These are phyloP conservation scores for Wickerhamiella parazyma DNA, from an alignment of 805 yeast genomes.

Conservation along the genomic window DNA sequence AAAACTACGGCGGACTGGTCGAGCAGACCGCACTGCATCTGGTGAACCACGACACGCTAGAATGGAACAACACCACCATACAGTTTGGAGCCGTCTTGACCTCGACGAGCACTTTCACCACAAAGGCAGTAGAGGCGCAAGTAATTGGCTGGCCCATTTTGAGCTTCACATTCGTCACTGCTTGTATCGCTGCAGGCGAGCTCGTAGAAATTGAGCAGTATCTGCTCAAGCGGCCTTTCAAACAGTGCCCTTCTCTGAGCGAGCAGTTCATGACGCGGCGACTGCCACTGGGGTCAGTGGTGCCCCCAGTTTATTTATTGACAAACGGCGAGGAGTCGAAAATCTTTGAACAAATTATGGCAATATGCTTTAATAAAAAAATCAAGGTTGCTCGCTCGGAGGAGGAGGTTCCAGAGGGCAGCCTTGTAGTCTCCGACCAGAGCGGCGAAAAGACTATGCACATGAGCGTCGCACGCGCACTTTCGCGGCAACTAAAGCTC, in stretches of 20 bases:
- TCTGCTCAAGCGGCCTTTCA: constrained; percentile 62
- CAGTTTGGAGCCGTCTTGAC: constrained; percentile 9
- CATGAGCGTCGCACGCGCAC: background rate
- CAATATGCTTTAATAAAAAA: background rate
- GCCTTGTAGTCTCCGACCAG: background rate
- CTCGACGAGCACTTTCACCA: constrained; percentile 27
- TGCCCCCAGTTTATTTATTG: constrained; percentile 17
- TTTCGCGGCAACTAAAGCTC: background rate
- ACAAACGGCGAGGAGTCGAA: background rate
- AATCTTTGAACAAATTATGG: background rate
- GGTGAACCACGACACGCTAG: background rate
- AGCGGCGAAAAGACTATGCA: background rate
- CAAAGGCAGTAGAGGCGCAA: constrained; percentile 62
- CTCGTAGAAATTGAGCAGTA: constrained; percentile 30
- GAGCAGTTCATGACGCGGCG: constrained; percentile 20
- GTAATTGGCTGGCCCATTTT: constrained; percentile 81
- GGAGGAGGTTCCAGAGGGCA: background rate
- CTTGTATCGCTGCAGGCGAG: constrained; percentile 29
- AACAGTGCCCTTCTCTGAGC: constrained; percentile 24
- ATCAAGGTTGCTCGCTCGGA: background rate
- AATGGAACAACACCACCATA: background rate
- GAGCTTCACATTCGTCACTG: constrained; percentile 42
- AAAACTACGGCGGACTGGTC: background rate
- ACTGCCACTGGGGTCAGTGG: constrained; percentile 13
- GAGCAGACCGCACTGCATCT: background rate